These are phyloP conservation scores for Suillus paluster DNA, from an alignment of 768 basidiomycete species.

Conservation along the genomic window DNA sequence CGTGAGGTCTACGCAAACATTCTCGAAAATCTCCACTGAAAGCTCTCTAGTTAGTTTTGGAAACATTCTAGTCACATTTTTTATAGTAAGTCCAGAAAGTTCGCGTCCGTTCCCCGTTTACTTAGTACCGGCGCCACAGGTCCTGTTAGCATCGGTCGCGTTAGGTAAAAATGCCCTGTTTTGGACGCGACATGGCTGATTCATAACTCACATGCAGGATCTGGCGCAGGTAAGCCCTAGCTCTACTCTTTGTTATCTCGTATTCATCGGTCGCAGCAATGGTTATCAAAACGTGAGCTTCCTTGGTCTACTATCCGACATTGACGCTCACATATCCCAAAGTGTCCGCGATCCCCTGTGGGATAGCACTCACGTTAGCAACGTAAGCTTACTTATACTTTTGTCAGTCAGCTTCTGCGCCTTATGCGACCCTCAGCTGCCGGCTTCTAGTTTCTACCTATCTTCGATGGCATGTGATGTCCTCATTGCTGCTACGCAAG, in stretches of 20 bases:
- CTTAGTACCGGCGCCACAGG: constrained; percentile 13
- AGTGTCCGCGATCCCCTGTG: constrained; percentile 36
- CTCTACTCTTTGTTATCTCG: background rate
- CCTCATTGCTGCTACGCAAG: constrained; percentile 39
- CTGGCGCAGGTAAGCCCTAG: constrained; percentile 29
- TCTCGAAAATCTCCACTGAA: background rate
- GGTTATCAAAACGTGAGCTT: constrained; percentile 35
- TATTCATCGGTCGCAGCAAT: constrained; percentile 28
- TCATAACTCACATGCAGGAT: constrained; percentile 21
- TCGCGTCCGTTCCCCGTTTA: background rate
- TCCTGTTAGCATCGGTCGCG: constrained; percentile 33
- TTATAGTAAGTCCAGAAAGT: constrained; percentile 32
- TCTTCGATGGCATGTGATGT: constrained; percentile 39
- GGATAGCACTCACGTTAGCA: constrained; percentile 35
- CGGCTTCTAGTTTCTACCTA: constrained; percentile 37
- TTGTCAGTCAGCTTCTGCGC: background rate
- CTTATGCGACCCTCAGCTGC: constrained; percentile 22
- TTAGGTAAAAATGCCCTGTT: constrained; percentile 21
- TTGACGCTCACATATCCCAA: background rate
- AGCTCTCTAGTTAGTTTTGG: constrained; percentile 34
- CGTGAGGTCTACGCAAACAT: constrained; percentile 23
- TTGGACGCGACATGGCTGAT: background rate
- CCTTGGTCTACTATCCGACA: background rate
- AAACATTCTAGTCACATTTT: constrained; percentile 31
- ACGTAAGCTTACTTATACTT: constrained; percentile 26